Evolutionary conservation across 495 filamentous ascomycete species (phyloP), one percentile per base, ranked within the genome.

Genomic region (Hyphodiscus hymeniophilus): DNA sequence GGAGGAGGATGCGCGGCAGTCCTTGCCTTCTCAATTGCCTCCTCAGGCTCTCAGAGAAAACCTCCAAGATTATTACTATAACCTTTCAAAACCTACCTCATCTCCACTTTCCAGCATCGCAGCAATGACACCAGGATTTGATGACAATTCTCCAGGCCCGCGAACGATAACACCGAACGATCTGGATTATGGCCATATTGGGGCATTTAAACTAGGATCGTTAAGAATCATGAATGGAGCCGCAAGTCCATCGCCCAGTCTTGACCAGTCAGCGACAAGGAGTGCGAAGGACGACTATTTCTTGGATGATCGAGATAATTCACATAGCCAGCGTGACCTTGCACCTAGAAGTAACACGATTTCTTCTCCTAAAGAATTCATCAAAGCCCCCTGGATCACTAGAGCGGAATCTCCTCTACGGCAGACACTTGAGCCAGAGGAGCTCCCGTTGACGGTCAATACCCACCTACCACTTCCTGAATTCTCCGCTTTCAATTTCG

Each of bases 151-250:
- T 26, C 34, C 28, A 5, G 44, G 38, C n/a, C 51, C 57, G 8
- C 48, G 58, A 18, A 44, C 52, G 12, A 48, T 52, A 38, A 61
- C 58, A 10, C 58, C 58, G 4, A 50, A 40, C 10, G 58, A 56
- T 12, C 8, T 47, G 20, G 42, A 54, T 20, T 60, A 60, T 47
- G 50, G 54, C 28, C 53, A 60, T 48, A 51, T 75, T 46, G 77
- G 77, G 18, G 77, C 68, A 18, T 80, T 77, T 55, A 80, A 79
- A 54, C 66, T 74, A 17, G 77, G 77, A 2, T 74, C 74, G 4
- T 57, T 81, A 47, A 68, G 74, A 41, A 79, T 81, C 45, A 73
- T 69, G 21, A 81, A 81, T 56, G 77, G 77, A 16, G 58, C 68
- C n/a, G 71, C 67, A 6, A 71, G 69, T 38, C 71, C 72, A 2